Conservation (phyloP, 352 stramenopile genomes). For the Phytophthora tentaculata region DNA sequence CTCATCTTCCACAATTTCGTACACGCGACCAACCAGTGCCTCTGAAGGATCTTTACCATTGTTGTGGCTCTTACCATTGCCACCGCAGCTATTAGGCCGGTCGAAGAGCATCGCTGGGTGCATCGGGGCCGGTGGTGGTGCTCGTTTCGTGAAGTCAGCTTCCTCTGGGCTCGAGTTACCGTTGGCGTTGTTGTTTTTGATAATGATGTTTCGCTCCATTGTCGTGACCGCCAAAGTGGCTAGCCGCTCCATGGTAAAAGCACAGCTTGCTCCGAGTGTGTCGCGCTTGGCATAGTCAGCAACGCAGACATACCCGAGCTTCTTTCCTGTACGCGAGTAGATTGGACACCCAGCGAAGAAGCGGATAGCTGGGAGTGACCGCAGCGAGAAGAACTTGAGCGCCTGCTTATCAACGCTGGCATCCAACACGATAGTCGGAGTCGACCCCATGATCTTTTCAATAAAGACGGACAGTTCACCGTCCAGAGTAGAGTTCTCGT, state of each 20-base stretch:
- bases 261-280: constrained; percentile 69
- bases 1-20: constrained; percentile 51
- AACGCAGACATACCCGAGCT: constrained; percentile 82
- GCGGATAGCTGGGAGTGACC: constrained; percentile 54
- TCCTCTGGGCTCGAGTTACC: constrained; percentile 30
- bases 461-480: constrained; percentile 71
- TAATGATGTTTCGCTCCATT: constrained; percentile 68
- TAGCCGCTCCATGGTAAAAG: constrained; percentile 84
- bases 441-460: constrained; percentile 82
- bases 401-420: constrained; percentile 76
- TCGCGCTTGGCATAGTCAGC: constrained; percentile 81
- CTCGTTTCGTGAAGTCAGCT: constrained; percentile 31
- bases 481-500: constrained; percentile 56
- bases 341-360: constrained; percentile 85
- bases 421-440: constrained; percentile 76
- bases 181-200: constrained; percentile 33
- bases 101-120: constrained; percentile 58
- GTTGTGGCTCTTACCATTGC: constrained; percentile 5
- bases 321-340: constrained; percentile 71
- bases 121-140: constrained; percentile 20
- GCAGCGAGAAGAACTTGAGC: constrained; percentile 56
- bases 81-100: constrained; percentile 24
- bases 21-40: constrained; percentile 41
- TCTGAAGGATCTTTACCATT: constrained; percentile 21
- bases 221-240: constrained; percentile 78